These are phyloP conservation scores for Starmerella ratchasimensis DNA, from an alignment of 805 yeast species.

Conservation along the genomic window DNA sequence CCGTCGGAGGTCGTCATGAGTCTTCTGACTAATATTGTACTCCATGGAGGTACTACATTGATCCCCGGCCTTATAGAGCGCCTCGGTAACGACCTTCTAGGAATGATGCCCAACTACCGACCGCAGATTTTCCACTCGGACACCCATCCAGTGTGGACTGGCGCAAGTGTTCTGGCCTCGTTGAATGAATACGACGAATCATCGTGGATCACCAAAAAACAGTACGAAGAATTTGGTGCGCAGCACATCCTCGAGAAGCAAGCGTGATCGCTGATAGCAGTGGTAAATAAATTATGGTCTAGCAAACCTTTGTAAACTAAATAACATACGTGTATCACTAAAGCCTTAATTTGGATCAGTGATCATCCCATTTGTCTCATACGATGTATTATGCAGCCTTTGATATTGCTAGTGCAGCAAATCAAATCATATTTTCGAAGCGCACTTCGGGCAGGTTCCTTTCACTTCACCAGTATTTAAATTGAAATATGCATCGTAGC, in stretches of 20 bases:
- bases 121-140: conserved; percentile 44
- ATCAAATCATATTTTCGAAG: background rate
- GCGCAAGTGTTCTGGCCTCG: conserved; percentile 77
- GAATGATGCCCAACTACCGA: conserved; percentile 51
- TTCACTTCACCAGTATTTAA: background rate
- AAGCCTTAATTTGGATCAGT: no score
- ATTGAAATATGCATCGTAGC: conserved; percentile 13
- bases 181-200: conserved; percentile 80
- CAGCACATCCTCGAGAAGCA: conserved; percentile 41
- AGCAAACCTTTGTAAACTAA: no score
- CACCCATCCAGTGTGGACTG: conserved; percentile 74
- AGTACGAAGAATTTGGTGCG: conserved; percentile 78
- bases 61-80: conserved; percentile 72
- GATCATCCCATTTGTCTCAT: no score
- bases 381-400: background rate
- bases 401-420: no score
- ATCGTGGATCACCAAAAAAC: conserved; percentile 81
- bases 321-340: no score
- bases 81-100: conserved; percentile 52
- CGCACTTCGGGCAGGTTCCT: conserved; percentile 13
- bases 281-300: no score
- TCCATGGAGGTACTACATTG: conserved; percentile 72
- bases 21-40: conserved; percentile 71
- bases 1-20: conserved; percentile 53
- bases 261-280: background rate